Evolutionary conservation across 73 alveolate genomes (phyloP).

Genomic region (Paramecium tetraurelia): DNA sequence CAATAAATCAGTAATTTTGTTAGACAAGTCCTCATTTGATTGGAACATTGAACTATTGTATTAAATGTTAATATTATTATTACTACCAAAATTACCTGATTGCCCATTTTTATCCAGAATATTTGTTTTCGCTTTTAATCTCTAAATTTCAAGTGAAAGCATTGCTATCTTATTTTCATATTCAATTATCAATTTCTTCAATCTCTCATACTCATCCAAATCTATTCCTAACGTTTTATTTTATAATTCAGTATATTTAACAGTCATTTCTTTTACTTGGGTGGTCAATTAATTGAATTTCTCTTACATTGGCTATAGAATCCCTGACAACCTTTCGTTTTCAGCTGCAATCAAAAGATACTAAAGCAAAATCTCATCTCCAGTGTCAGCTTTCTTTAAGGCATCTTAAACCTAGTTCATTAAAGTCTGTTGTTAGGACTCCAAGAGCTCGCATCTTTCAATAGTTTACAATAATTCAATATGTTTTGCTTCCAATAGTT

Average conservation of each 20-base stretch:
- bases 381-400: background rate
- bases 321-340: background rate
- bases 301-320: background rate
- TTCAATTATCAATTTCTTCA: background rate
- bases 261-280: background rate
- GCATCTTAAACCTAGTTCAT: background rate
- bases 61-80: background rate
- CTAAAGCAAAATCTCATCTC: background rate
- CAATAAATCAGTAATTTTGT: conserved; percentile 18
- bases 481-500: conserved; percentile 28
- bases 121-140: conserved; percentile 18
- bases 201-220: conserved; percentile 26
- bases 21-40: background rate
- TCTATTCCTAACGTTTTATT: background rate
- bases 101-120: background rate
- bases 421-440: background rate
- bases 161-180: conserved; percentile 43
- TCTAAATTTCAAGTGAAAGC: background rate
- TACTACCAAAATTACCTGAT: background rate
- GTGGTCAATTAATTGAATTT: background rate
- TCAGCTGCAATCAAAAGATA: conserved; percentile 23
- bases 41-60: background rate
- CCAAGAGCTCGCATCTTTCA: background rate
- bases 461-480: background rate
- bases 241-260: background rate